These are phyloP conservation scores for Chalciporus piperatus DNA, from an alignment of 768 basidiomycete genomes.

Conservation along the genomic window DNA sequence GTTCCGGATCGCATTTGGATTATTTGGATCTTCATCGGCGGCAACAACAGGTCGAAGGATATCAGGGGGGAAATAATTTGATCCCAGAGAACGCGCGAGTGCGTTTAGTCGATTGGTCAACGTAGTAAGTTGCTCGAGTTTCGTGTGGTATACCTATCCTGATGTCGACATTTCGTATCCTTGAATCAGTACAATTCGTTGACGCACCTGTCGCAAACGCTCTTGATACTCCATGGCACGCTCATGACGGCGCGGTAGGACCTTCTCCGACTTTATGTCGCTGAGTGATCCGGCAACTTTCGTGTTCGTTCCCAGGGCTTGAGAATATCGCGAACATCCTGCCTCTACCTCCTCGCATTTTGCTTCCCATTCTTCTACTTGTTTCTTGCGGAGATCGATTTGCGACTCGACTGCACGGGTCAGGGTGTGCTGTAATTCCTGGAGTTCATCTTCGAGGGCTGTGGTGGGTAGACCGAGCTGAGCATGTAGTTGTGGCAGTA, in stretches of 20 bases:
- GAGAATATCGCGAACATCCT: conserved; percentile 63
- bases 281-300: conserved; percentile 63
- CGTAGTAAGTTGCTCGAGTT: conserved; percentile 71
- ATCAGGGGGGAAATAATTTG: conserved; percentile 56
- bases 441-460: conserved; percentile 79
- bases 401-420: conserved; percentile 73
- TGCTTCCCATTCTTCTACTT: conserved; percentile 73
- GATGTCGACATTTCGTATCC: not conserved
- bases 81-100: conserved; percentile 59
- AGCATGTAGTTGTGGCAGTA: conserved; percentile 77
- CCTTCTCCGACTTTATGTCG: conserved; percentile 68
- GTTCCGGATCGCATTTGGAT: conserved; percentile 50
- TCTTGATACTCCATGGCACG: conserved; percentile 70
- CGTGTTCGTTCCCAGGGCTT: conserved; percentile 67
- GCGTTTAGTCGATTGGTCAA: conserved; percentile 62
- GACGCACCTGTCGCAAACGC: conserved; percentile 70
- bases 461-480: conserved; percentile 81
- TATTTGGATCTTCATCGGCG: conserved; percentile 38
- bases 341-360: conserved; percentile 62
- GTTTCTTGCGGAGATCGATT: conserved; percentile 63
- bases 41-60: conserved; percentile 48
- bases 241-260: conserved; percentile 71
- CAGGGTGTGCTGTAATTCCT: conserved; percentile 68
- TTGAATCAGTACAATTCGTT: conserved; percentile 1
- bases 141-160: conserved; percentile 66